Base-by-base conservation (phyloP, 768 basidiomycete genomes). In the Agrocybe chaxingu region DNA sequence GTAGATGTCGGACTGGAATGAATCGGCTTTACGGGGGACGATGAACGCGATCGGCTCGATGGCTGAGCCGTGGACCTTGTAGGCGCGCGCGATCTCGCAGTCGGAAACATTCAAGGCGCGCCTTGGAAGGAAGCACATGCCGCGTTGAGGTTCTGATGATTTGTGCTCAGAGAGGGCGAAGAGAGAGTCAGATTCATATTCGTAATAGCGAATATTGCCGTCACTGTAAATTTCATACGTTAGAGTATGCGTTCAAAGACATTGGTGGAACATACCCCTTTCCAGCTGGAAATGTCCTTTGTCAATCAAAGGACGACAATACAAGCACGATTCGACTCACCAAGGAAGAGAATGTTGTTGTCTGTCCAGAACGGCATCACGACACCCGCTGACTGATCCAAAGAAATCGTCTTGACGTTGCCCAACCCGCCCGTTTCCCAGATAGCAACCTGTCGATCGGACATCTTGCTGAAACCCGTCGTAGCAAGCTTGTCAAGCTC, bases 281-380 rank as follows among this genome's bases (percentile, higher is more conserved):
- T 44, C 94, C 92, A 67, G 91, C 92, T 82, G 53, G 47, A 37
- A 51, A 47, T 42, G 54, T 43, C 36, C 54, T 43, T 13, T 38
- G 36, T 39, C 47, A n/a, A 12, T 39, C 29, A 48, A 1, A 9
- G 19, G 43, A 48, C 43, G 6, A 35, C 16, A 13, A 3, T 42
- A n/a, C 13, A 45, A 13, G 30, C 19, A 41, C 47, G 32, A 35
- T 30, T 3, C 24, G 3, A 69, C 80, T 32, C 45, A 85, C 82
- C 84, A 51, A 92, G 75, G 80, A 93, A 92, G 38, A 94, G 71
- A 47, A 97, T 88, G 57, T 90, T 88, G 66, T 96, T 98, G 58
- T 96, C 94, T 37, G 82, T 85, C 85, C 92, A 98, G 83, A 97
- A 97, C 2, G 96, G 96, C 94, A 98, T 98, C 38, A 95, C 66